Evolutionary conservation across 2,329 filamentous ascomycete species (phyloP), one percentile per base, ranked within the genome.

Genomic region (Fusarium miscanthi): DNA sequence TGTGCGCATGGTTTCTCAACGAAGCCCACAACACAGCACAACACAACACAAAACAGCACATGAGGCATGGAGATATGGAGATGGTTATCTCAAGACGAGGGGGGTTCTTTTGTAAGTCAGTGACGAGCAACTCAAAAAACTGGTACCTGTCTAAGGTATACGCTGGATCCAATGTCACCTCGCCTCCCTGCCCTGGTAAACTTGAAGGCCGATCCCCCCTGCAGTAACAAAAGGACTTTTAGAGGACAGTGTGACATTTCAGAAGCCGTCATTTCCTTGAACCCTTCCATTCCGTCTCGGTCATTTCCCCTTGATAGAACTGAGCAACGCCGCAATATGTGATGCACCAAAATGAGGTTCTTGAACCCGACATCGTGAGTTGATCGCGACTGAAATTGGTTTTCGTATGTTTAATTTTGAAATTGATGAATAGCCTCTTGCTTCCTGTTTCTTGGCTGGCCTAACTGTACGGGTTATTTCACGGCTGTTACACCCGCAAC

Each of bases 171-270:
- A 48, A 59, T 59, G 58, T 52, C 52, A 65, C 48, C 35, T 64
- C 33, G 37, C 42, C 37, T 56, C 45, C 53, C 25, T 56, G 40
- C 58, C 66, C 59, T 43, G 48, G 49, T 48, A 64, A 31, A 35
- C 45, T 53, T 37, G 40, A 63, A 65, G 66, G 60, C 41, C 45
- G 51, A 72, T 67, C 70, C 61, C 60, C 66, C 70, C 70, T 72
- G 70, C 51, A 66, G 70, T 30, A 66, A 38, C 51, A 65, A 56
- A 13, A 30, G 8, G 43, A 51, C 54, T 57, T 42, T 33, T 5
- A 37, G 30, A 41, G 61, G 43, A 72, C 70, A 72, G 70, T 72
- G 70, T 51, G 52, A 66, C 40, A 8, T 48, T 30, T 48, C 11
- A 31, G 19, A 38, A 19, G 14, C 23, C 37, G 27, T 72, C 54